These are phyloP conservation scores for Vaccinium myrtillus DNA, from an alignment of 148 eudicot genomes.

Conservation along the genomic window DNA sequence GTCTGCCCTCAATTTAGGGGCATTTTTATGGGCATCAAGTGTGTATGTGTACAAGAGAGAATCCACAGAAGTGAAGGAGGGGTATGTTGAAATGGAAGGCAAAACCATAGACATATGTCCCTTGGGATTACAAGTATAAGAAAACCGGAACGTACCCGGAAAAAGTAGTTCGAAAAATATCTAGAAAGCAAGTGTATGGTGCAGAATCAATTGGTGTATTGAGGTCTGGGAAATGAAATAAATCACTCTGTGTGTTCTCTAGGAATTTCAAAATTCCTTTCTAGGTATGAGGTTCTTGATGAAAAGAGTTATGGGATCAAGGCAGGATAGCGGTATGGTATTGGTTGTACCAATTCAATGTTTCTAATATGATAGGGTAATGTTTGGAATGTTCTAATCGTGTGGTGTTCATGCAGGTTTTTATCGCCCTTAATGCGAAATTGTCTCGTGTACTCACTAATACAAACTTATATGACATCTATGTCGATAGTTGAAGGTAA, in stretches of 20 bases:
- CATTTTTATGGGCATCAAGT: conserved; percentile 59
- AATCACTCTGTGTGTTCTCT: not conserved
- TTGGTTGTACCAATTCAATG: not conserved
- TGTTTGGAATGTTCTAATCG: not conserved
- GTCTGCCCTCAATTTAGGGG: conserved; percentile 55
- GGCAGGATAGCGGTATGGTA: not conserved
- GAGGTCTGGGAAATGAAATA: not conserved
- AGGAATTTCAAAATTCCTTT: not conserved
- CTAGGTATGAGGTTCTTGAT: not conserved
- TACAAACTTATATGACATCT: too few relatives aligned
- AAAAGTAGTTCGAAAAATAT: not conserved
- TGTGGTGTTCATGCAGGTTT: not conserved
- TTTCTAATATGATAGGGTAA: not conserved
- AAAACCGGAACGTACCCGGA: not conserved
- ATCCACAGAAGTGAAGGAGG: conserved; percentile 28
- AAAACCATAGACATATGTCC: conserved; percentile 38
- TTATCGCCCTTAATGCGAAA: too few relatives aligned
- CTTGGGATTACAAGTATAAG: conserved; percentile 30
- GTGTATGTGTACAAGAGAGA: conserved; percentile 69
- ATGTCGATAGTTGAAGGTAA: too few relatives aligned
- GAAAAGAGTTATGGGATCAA: not conserved
- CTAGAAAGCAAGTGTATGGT: not conserved
- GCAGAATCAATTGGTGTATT: not conserved
- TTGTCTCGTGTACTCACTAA: too few relatives aligned
- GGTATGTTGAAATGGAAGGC: conserved; percentile 35